Conservation (phyloP, 306 rosid species). For the Citrullus amarus region DNA sequence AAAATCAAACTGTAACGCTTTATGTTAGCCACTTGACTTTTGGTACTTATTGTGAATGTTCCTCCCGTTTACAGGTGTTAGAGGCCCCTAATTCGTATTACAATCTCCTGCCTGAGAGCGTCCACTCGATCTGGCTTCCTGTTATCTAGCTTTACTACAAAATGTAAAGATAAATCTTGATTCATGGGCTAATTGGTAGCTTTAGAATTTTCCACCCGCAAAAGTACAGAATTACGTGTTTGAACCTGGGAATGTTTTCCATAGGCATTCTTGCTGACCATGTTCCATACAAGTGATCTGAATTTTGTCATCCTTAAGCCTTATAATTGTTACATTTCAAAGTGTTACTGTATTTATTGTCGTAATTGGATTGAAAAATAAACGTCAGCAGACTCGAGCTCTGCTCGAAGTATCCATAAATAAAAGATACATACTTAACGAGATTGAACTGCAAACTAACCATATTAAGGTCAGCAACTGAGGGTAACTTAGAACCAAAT, state of each 20-base stretch:
- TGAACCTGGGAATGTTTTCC: neutral
- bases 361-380: neutral
- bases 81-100: neutral
- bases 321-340: neutral
- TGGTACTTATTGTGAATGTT: neutral
- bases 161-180: neutral
- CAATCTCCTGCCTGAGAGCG: neutral
- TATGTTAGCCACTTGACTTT: neutral
- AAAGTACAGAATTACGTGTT: neutral
- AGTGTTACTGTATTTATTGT: neutral
- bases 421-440: neutral
- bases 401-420: neutral
- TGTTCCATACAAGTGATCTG: neutral
- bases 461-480: neutral
- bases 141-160: slow-evolving; percentile 1
- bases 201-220: neutral
- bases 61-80: neutral
- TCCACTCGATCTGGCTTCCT: neutral
- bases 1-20: neutral
- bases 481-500: neutral
- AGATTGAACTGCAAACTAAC: neutral
- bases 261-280: neutral
- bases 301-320: neutral
- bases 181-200: neutral
- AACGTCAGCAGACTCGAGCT: neutral